Evolutionary conservation across 352 stramenopile species (phyloP).

Genomic region (Lagenidium giganteum): DNA sequence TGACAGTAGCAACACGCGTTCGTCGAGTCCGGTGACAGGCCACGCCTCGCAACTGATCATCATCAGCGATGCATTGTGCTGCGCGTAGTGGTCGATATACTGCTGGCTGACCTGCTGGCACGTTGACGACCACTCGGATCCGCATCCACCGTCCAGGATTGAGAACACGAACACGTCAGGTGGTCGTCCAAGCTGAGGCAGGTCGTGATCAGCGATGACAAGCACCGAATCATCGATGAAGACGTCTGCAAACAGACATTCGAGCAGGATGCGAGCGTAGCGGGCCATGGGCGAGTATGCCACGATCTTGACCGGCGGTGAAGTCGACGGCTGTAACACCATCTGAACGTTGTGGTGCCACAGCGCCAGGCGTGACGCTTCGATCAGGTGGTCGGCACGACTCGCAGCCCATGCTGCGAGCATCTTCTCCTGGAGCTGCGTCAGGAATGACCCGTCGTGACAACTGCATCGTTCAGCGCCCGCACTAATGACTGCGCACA

Average conservation of each 20-base stretch:
- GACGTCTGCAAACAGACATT: slow-evolving; percentile 25
- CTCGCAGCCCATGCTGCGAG: too few species aligned
- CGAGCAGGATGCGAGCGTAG: slow-evolving; percentile 8
- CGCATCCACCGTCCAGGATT: slow-evolving; percentile 11
- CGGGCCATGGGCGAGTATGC: not conserved
- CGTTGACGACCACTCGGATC: not conserved
- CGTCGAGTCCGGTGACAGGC: slow-evolving; percentile 17
- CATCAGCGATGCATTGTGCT: slow-evolving; percentile 9
- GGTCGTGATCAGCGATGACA: slow-evolving; percentile 15
- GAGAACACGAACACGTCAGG: slow-evolving; percentile 38
- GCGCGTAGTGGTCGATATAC: slow-evolving; percentile 1
- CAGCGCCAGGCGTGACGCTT: too few species aligned
- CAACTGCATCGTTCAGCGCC: too few species aligned
- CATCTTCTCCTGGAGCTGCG: too few species aligned
- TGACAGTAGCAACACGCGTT: slow-evolving; percentile 11
- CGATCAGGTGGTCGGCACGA: too few species aligned
- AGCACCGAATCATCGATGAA: slow-evolving; percentile 22
- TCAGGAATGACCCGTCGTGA: not conserved
- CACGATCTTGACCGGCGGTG: not conserved
- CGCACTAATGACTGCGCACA: too few species aligned
- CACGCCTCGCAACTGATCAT: slow-evolving; percentile 29
- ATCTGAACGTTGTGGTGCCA: slow-evolving; percentile 17
- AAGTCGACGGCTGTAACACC: not conserved
- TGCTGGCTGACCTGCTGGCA: slow-evolving; percentile 5
- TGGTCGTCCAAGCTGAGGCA: not conserved